phyloP scores from a whole-genome alignment of 805 yeast genomes.

The Teunomyces atbi region DNA sequence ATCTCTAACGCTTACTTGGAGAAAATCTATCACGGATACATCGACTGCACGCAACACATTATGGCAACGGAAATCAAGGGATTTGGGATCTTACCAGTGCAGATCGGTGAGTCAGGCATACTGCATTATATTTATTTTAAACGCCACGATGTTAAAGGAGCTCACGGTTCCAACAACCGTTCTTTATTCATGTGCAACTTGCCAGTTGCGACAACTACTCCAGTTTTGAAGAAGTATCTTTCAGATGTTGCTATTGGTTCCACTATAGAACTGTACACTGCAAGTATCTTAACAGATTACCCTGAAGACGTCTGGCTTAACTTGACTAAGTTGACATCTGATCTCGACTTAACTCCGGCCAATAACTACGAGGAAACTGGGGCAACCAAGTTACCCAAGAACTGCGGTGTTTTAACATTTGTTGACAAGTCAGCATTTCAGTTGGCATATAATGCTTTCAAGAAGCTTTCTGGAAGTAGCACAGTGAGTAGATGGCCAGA shows the following conservation, averaged over 20 bases:
- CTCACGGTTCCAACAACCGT: constrained; percentile 28
- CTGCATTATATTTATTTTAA: constrained; percentile 64
- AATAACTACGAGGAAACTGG: constrained; percentile 20
- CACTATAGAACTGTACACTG: constrained; percentile 48
- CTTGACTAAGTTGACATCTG: constrained; percentile 59
- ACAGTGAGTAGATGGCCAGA: constrained; percentile 42
- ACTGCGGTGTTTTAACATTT: constrained; percentile 71
- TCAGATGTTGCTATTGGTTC: constrained; percentile 62
- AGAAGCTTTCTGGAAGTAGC: constrained; percentile 38
- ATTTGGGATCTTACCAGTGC: constrained; percentile 50
- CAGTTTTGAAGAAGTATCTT: constrained; percentile 55
- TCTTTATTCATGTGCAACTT: constrained; percentile 75
- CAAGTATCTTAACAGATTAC: constrained; percentile 38
- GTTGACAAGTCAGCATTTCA: constrained; percentile 68
- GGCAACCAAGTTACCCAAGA: constrained; percentile 58
- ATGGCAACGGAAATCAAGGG: constrained; percentile 53
- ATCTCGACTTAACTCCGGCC: constrained; percentile 35
- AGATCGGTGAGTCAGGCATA: constrained; percentile 32
- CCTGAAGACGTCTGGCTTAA: constrained; percentile 47
- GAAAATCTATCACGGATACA: background rate
- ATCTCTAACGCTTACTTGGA: background rate
- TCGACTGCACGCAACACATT: background rate
- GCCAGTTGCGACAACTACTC: constrained; percentile 60
- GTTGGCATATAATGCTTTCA: constrained; percentile 63
- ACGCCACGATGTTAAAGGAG: constrained; percentile 54